Evolutionary conservation across 805 yeast genomes (phyloP).

Genomic region (Metschnikowia colocasiae): DNA sequence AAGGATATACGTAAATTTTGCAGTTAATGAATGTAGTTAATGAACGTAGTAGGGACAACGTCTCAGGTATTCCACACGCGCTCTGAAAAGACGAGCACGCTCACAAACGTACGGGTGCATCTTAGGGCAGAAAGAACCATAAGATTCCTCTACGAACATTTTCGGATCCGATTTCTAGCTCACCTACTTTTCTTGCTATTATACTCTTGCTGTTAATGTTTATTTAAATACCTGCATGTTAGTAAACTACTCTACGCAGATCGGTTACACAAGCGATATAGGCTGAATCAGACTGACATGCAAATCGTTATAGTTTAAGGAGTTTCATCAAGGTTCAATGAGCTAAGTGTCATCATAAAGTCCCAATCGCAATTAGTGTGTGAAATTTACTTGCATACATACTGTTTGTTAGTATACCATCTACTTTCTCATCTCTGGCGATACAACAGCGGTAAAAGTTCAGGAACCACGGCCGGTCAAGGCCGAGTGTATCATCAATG

Average conservation of each 20-base stretch:
- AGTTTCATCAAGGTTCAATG: constrained; percentile 23
- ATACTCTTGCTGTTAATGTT: neutral
- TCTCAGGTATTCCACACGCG: neutral
- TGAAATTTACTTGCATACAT: neutral
- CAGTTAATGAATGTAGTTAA: neutral
- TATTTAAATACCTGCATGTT: neutral
- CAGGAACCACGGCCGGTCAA: constrained; percentile 55
- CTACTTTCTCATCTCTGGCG: neutral
- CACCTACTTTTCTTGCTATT: neutral
- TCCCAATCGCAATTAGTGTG: neutral
- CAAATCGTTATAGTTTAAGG: constrained; percentile 33
- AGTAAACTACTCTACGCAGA: neutral
- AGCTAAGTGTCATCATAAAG: constrained; percentile 14
- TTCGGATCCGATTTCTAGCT: neutral
- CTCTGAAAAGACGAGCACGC: neutral
- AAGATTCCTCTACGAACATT: neutral
- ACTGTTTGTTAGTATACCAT: constrained; percentile 6
- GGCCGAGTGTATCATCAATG: constrained; percentile 45
- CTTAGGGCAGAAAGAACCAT: neutral
- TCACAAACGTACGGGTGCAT: neutral
- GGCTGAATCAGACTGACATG: constrained; percentile 39
- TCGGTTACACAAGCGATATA: neutral
- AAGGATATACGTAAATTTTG: neutral
- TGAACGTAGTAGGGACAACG: neutral
- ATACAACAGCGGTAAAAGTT: constrained; percentile 11